Evolutionary conservation across 345 rosid genomes (phyloP).

Genomic region (Rhodamnia argentea): DNA sequence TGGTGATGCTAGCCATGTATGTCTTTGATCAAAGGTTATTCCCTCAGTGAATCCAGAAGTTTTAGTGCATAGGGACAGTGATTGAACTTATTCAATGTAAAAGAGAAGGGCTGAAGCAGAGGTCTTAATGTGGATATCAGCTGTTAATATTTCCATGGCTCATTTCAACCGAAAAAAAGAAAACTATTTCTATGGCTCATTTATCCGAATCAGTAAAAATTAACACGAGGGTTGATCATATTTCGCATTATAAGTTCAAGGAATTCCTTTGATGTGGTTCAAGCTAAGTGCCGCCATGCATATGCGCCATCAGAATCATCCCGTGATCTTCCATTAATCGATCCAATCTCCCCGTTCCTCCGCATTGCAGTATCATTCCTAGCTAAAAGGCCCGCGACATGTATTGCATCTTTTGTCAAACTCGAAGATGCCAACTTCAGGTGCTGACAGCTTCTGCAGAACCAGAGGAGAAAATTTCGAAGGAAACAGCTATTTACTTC

Average conservation of each 20-base stretch:
- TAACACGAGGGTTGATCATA: background rate
- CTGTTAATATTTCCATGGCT: background rate
- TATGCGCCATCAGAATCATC: background rate
- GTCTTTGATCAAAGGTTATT: background rate
- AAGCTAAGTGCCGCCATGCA: background rate
- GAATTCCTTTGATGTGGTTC: background rate
- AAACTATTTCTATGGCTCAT: background rate
- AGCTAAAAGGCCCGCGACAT: background rate
- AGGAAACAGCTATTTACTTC: background rate
- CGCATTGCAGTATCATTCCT: background rate
- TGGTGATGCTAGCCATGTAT: background rate
- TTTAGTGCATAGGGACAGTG: background rate
- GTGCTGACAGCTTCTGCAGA: background rate
- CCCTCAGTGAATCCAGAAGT: background rate
- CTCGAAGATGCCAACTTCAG: background rate
- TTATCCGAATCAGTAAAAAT: background rate
- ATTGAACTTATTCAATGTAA: background rate
- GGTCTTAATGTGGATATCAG: background rate
- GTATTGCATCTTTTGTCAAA: background rate
- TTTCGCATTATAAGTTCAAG: background rate
- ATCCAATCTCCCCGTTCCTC: background rate
- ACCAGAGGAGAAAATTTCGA: background rate
- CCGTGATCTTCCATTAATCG: background rate
- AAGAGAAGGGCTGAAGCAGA: background rate
- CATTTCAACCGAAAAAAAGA: background rate